A percentile compares a stretch with the other conserved stretches of the same genome.
Conservation (phyloP, 306 rosid species). For the Vachellia pachyceras region DNA sequence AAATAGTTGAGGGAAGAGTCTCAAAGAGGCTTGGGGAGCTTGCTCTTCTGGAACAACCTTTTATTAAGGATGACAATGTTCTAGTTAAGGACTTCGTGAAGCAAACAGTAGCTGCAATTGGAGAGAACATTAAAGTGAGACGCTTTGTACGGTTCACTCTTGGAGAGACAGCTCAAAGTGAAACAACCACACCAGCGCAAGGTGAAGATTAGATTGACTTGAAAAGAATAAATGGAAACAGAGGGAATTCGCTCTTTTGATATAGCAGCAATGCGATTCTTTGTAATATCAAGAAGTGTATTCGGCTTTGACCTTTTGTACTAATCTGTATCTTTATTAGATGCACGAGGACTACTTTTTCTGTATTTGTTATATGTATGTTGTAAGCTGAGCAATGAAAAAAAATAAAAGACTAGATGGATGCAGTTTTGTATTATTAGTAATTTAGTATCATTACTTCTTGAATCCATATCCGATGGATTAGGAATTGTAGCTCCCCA, state of each 20-base stretch:
- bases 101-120: conserved; percentile 98
- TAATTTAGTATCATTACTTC: conserved; percentile 19
- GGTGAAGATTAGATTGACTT: conserved; percentile 26
- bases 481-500: background rate
- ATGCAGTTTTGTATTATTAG: conserved; percentile 53
- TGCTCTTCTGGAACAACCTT: conserved; percentile 91
- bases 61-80: conserved; percentile 80
- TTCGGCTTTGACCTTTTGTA: conserved; percentile 41
- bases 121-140: conserved; percentile 92
- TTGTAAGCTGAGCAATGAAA: conserved; percentile 17
- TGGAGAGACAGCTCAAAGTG: conserved; percentile 66
- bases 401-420: conserved; percentile 32
- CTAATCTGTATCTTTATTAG: conserved; percentile 51
- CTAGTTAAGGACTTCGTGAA: conserved; percentile 91
- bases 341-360: conserved; percentile 52
- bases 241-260: conserved; percentile 38
- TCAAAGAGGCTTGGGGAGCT: conserved; percentile 97
- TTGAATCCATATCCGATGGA: background rate
- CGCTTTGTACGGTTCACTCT: conserved; percentile 87
- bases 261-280: conserved; percentile 37
- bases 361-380: conserved; percentile 36
- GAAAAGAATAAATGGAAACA: conserved; percentile 14
- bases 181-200: conserved; percentile 43
- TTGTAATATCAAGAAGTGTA: conserved; percentile 43
- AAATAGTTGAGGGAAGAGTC: conserved; percentile 90